Conservation (phyloP, 2,329 filamentous ascomycete species). For the Aaosphaeria pasadenensis region DNA sequence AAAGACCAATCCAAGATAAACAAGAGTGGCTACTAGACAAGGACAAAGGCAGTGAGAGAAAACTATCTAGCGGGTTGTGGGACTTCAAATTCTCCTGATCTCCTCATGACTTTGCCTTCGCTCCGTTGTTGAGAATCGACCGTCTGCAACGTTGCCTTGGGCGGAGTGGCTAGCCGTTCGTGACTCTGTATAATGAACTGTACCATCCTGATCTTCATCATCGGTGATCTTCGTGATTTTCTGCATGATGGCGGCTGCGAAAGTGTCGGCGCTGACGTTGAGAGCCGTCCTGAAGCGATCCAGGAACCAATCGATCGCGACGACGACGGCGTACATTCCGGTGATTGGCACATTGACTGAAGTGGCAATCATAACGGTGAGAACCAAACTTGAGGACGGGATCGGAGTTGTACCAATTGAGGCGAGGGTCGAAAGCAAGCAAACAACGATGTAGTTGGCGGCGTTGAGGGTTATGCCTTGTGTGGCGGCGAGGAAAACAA, state of each 20-base stretch:
- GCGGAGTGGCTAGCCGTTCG: too few species aligned
- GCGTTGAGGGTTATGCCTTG: constrained; percentile 46
- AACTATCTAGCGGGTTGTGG: too few species aligned
- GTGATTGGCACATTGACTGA: constrained; percentile 46
- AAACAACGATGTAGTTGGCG: constrained; percentile 50
- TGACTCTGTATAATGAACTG: too few species aligned
- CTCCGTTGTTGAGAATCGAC: too few species aligned
- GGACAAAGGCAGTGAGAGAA: too few species aligned
- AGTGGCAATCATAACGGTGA: constrained; percentile 52
- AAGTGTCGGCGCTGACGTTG: constrained; percentile 53
- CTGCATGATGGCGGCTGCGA: constrained; percentile 40
- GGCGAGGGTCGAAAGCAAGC: constrained; percentile 49
- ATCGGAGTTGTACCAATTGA: constrained; percentile 56
- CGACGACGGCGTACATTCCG: constrained; percentile 52
- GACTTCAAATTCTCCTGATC: too few species aligned
- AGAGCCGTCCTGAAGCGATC: constrained; percentile 54
- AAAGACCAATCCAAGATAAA: too few species aligned
- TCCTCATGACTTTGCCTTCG: too few species aligned
- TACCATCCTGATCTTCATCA: background rate
- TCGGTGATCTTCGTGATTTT: constrained; percentile 38
- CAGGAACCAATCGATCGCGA: constrained; percentile 57
- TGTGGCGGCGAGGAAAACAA: constrained; percentile 52
- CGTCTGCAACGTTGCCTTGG: too few species aligned
- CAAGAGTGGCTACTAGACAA: too few species aligned
- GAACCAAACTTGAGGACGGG: constrained; percentile 51